Base-by-base conservation (phyloP, 2,329 filamentous ascomycete species). In the Sarocladium kiliense region DNA sequence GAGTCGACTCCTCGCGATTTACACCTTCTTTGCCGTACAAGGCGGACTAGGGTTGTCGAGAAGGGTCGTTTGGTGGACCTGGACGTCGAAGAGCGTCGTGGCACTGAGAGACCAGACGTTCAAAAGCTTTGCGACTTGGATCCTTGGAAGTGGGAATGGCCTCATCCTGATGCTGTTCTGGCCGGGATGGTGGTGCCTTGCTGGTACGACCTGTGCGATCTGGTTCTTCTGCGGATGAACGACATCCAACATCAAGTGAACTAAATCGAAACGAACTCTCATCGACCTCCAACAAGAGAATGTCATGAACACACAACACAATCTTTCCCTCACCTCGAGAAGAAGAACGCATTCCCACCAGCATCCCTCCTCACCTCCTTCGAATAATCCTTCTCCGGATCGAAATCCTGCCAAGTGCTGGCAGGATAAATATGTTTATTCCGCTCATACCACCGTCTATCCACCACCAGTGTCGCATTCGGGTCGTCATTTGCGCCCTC, bases 341-440 rank as follows among this genome's bases (percentile, higher is more conserved):
- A 93, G 77, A 99, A 99, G 70, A 97, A 97, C 0, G 89, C 85
- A 71, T 99, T 99, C 12, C 94, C 94, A 55, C 91, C 86, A 12
- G 82, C 81, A 72, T 99, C 94, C 65, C 91, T 88, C 63, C 89
- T 82, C 37, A 92, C 82, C 62, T 89, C 84, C 60, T 77, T 80
- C 65, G 84, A 81, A 73, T 96, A 96, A 64, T 97, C 89, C 70
- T 88, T 89, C 58, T 90, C 89, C 0, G 91, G 88, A 61, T 96
- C 92, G 68, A 96, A 99, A 59, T 96, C 89, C 63, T 92, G 90
- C 94, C 94, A 99, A 47, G 93, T 82, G 67, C 90, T 97, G 19
- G 93, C 93, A 0, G 94, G 94, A 68, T 93, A 99, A 56, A 99
- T 97, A 71, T 99, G 94, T 73, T 97, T 99, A 69, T 97, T 97